Conservation (phyloP, 2,329 filamentous ascomycete genomes). For the Cryphonectria nitschkei region DNA sequence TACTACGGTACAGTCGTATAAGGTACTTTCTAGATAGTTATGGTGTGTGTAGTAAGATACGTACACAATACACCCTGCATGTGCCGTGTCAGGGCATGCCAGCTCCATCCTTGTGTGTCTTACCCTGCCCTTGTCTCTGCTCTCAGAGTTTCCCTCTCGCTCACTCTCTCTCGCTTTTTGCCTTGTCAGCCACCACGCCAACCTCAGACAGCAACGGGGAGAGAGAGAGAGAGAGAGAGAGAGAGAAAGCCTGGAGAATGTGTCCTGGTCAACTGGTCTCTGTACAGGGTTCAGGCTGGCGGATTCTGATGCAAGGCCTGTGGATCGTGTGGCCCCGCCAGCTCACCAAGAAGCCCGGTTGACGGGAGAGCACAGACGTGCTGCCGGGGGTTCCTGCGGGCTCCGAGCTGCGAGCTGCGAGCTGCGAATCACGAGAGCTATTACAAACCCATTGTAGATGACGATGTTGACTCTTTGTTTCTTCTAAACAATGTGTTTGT, state of each 20-base stretch:
- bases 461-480: background rate
- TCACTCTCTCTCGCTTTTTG: background rate
- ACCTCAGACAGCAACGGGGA: background rate
- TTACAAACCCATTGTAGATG: background rate
- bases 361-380: slow-evolving; percentile 11
- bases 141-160: too few species aligned
- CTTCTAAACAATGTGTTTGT: background rate
- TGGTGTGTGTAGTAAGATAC: background rate
- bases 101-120: background rate
- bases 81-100: background rate
- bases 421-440: background rate
- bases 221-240: too few species aligned
- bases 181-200: background rate
- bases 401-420: background rate
- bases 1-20: background rate
- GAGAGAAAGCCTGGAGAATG: too few species aligned
- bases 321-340: background rate
- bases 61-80: background rate
- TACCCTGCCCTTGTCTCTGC: background rate
- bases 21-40: background rate
- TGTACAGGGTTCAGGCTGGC: slow-evolving; percentile 1
- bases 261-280: background rate
- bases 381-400: background rate
- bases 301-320: background rate
- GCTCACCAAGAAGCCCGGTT: background rate